Conservation (phyloP, 2,329 filamentous ascomycete species). For the Cercospora zeae-maydis region DNA sequence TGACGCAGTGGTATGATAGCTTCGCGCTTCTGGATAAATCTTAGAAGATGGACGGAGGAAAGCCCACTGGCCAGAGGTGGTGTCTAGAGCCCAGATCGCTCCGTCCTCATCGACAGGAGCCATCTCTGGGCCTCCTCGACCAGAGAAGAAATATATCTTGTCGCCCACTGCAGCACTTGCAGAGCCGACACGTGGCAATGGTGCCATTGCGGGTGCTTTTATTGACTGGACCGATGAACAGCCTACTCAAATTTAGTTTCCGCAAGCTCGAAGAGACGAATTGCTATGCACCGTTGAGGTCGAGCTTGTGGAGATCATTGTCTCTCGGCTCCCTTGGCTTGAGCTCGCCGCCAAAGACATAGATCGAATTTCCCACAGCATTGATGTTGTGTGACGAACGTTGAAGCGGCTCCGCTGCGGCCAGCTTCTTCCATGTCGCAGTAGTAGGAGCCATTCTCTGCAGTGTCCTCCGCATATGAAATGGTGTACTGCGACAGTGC, state of each 20-base stretch:
- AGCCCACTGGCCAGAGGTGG: conserved; percentile 61
- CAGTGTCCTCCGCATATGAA: background rate
- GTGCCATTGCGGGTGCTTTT: conserved; percentile 41
- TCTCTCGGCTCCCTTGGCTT: conserved; percentile 64
- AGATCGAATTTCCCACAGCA: conserved; percentile 48
- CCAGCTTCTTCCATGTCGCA: conserved; percentile 38
- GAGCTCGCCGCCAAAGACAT: conserved; percentile 75
- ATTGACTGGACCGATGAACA: conserved; percentile 27
- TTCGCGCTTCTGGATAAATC: conserved; percentile 60
- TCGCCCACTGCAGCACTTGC: conserved; percentile 65
- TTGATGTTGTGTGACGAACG: conserved; percentile 71
- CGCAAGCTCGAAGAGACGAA: background rate
- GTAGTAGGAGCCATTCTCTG: conserved; percentile 8
- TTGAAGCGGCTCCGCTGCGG: conserved; percentile 47
- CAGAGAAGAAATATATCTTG: conserved; percentile 77
- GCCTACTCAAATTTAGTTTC: conserved; percentile 14
- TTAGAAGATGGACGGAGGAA: conserved; percentile 55
- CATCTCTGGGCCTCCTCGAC: conserved; percentile 67
- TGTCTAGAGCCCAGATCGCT: conserved; percentile 72
- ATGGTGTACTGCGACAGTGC: background rate
- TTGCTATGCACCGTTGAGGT: background rate
- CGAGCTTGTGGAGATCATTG: conserved; percentile 66
- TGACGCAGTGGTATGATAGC: conserved; percentile 65
- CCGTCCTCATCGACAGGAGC: conserved; percentile 70
- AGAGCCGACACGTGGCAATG: conserved; percentile 67